Conservation (phyloP, 139 green algal species). For the Auxenochlorella pyrenoidosa region DNA sequence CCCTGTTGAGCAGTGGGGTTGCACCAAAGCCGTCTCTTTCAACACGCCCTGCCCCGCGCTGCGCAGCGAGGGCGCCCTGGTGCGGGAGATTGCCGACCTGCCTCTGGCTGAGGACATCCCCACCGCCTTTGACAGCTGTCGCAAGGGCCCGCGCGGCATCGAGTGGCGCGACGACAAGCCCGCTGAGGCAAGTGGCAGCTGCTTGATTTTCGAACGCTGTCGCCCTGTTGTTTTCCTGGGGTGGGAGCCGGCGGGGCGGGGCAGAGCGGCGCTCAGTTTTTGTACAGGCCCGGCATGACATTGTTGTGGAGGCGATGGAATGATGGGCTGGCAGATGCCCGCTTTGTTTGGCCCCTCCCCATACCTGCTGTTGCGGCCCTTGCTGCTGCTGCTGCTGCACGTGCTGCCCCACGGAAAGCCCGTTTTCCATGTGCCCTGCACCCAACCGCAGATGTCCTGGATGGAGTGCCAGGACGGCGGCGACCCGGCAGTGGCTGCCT, state of each 20-base stretch:
- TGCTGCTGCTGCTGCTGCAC: background rate
- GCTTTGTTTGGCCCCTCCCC: background rate
- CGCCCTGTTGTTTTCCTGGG: too few species aligned
- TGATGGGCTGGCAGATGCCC: too few species aligned
- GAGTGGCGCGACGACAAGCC: constrained; percentile 90
- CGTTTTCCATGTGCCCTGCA: background rate
- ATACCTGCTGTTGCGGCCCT: background rate
- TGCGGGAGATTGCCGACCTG: constrained; percentile 84
- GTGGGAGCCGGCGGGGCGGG: too few species aligned
- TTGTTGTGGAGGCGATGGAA: too few species aligned
- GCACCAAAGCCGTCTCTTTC: background rate
- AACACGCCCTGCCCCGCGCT: background rate
- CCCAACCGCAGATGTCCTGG: constrained; percentile 61
- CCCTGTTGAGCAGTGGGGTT: too few species aligned
- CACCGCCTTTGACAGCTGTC: constrained; percentile 89
- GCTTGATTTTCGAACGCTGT: background rate
- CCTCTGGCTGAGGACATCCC: constrained; percentile 97
- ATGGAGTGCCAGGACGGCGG: constrained; percentile 91
- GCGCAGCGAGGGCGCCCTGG: constrained; percentile 48
- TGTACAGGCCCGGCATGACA: too few species aligned
- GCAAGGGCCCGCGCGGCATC: constrained; percentile 82
- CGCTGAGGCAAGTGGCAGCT: constrained; percentile 58
- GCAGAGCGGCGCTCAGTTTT: background rate
- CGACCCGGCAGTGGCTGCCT: constrained; percentile 87
- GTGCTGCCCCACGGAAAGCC: background rate